A percentile compares a stretch with the other conserved stretches of the same genome.
Evolutionary conservation across 1,139 yeast genomes (phyloP).

Genomic region (Yamadazyma jaroonii): DNA sequence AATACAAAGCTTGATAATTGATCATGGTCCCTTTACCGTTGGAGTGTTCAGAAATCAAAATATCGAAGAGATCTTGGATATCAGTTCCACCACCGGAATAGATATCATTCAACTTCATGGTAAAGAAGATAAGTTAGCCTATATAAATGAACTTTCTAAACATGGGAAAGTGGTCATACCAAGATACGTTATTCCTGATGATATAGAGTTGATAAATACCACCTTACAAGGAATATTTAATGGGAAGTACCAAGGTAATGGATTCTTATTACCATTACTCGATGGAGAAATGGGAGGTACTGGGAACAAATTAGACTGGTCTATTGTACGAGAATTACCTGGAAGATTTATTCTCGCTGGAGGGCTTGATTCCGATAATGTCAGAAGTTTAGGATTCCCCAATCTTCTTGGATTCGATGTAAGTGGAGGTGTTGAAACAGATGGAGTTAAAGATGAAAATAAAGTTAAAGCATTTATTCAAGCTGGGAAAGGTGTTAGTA

Average conservation of each 20-base stretch:
- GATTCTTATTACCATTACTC: constrained; percentile 51
- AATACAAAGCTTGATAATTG: constrained; percentile 27
- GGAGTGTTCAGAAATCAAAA: constrained; percentile 91
- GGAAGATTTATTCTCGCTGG: constrained; percentile 79
- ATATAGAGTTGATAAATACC: constrained; percentile 25
- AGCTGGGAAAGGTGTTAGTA: constrained; percentile 30
- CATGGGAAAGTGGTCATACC: constrained; percentile 60
- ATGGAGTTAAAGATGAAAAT: constrained; percentile 62
- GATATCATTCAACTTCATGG: constrained; percentile 93
- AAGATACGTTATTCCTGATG: constrained; percentile 64
- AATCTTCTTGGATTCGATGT: constrained; percentile 88
- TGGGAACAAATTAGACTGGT: constrained; percentile 78
- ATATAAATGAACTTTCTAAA: constrained; percentile 25
- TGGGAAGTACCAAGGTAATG: constrained; percentile 29
- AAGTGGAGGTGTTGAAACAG: constrained; percentile 85
- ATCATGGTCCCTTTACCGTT: constrained; percentile 69
- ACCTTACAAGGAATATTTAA: constrained; percentile 12
- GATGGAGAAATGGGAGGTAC: constrained; percentile 94
- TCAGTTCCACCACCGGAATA: constrained; percentile 48
- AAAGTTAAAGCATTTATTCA: constrained; percentile 60
- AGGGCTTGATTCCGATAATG: constrained; percentile 77
- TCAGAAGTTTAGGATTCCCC: constrained; percentile 46
- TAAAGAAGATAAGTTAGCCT: constrained; percentile 57
- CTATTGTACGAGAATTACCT: constrained; percentile 25
- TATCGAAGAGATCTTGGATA: constrained; percentile 52